These are phyloP conservation scores for Funneliformis caledonium DNA, from an alignment of 371 early-diverging fungal genomes.

Conservation along the genomic window DNA sequence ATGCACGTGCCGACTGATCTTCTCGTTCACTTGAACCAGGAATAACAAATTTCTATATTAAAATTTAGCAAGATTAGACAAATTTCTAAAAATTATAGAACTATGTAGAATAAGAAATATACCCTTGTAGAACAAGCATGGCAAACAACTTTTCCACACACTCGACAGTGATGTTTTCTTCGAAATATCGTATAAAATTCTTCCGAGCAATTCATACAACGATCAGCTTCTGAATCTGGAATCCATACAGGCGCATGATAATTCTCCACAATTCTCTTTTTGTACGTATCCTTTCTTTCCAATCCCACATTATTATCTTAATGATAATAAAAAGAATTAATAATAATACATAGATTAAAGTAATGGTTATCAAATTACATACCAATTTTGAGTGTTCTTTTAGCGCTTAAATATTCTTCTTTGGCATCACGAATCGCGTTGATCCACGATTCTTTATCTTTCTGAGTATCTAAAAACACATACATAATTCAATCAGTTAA, in stretches of 20 bases:
- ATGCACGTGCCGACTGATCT: conserved; percentile 42
- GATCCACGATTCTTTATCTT: conserved; percentile 68
- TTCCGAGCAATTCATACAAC: conserved; percentile 62
- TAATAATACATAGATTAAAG: not conserved
- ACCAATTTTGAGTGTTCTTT: conserved; percentile 62
- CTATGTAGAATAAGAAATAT: conserved; percentile 4
- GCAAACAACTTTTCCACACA: conserved; percentile 76
- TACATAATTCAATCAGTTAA: not conserved
- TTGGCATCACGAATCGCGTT: conserved; percentile 58
- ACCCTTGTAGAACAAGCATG: conserved; percentile 64
- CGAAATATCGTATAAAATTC: conserved; percentile 57
- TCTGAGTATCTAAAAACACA: conserved; percentile 44
- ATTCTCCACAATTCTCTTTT: conserved; percentile 53
- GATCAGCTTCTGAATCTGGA: conserved; percentile 57
- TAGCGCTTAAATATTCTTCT: conserved; percentile 52
- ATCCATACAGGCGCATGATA: conserved; percentile 76
- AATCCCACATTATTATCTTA: conserved; percentile 41
- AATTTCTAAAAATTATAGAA: not conserved
- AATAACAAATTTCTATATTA: conserved; percentile 39
- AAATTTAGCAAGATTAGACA: not conserved
- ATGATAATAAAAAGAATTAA: not conserved
- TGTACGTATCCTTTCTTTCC: conserved; percentile 35
- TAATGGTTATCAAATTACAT: not conserved
- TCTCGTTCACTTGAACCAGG: conserved; percentile 41
- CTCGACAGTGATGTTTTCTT: conserved; percentile 73